A percentile compares a stretch with the other conserved stretches of the same genome.
phyloP scores from a whole-genome alignment of 2,329 filamentous ascomycete species.

The Apiospora kogelbergensis region DNA sequence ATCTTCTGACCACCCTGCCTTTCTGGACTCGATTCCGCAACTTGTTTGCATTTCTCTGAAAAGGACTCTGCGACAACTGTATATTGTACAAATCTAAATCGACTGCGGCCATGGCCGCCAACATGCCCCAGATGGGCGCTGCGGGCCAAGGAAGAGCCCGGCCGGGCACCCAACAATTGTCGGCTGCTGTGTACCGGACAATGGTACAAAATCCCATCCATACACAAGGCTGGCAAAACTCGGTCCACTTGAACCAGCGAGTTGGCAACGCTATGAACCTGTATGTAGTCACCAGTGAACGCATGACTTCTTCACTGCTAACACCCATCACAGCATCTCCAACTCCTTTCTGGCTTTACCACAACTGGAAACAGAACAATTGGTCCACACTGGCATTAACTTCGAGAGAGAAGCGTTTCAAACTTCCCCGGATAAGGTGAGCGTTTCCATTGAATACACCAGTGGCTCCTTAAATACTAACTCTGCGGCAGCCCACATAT shows the following conservation, averaged over 20 bases:
- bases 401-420: slow-evolving; percentile 50
- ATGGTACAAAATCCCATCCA: slow-evolving; percentile 16
- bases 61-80: slow-evolving; percentile 18
- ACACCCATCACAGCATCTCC: slow-evolving; percentile 42
- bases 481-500: slow-evolving; percentile 43
- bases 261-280: slow-evolving; percentile 34
- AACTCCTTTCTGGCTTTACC: slow-evolving; percentile 50
- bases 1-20: not conserved
- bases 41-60: not conserved
- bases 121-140: slow-evolving; percentile 57
- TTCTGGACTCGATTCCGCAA: not conserved
- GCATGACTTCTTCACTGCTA: slow-evolving; percentile 10
- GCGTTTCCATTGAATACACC: slow-evolving; percentile 12
- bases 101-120: slow-evolving; percentile 58
- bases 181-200: slow-evolving; percentile 38
- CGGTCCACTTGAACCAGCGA: slow-evolving; percentile 31
- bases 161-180: slow-evolving; percentile 40
- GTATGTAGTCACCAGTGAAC: slow-evolving; percentile 25
- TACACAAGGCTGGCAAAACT: slow-evolving; percentile 32
- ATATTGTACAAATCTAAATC: slow-evolving; percentile 12
- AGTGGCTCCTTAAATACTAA: not conserved
- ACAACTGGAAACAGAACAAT: slow-evolving; percentile 39
- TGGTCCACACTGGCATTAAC: slow-evolving; percentile 41
- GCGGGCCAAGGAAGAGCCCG: slow-evolving; percentile 45
- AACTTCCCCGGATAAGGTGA: slow-evolving; percentile 49